Conservation (phyloP, 208 protist genomes). For the Acanthamoeba royreba region DNA sequence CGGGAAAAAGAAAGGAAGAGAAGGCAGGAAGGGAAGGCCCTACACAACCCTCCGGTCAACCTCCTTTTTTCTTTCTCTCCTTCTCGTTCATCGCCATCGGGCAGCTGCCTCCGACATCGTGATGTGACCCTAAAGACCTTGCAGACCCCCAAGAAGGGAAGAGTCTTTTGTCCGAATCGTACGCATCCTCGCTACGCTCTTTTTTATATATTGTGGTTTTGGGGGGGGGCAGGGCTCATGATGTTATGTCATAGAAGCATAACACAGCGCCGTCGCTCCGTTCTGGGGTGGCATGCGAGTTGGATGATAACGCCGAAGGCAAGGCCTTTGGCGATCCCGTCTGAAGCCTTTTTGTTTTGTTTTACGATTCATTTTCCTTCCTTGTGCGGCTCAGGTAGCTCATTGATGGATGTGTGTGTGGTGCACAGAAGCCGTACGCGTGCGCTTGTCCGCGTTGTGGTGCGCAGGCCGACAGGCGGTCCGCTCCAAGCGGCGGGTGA, state of each 20-base stretch:
- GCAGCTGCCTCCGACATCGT: background rate
- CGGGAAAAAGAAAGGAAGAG: background rate
- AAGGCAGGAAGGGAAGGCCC: background rate
- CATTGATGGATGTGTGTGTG: too few species aligned
- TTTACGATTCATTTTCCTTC: background rate
- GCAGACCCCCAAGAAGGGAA: too few species aligned
- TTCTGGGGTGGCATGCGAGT: background rate
- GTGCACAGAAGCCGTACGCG: too few species aligned
- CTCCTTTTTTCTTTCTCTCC: background rate
- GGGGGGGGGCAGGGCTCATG: background rate
- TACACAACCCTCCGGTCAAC: background rate
- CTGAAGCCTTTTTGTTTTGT: background rate
- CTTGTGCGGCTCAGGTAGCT: too few species aligned
- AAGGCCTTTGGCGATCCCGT: constrained; percentile 2
- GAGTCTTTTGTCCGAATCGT: too few species aligned
- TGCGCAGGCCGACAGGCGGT: too few species aligned
- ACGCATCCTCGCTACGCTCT: background rate
- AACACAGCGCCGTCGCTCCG: background rate
- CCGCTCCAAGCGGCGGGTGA: too few species aligned
- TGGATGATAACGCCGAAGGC: constrained; percentile 29
- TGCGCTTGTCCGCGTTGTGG: too few species aligned
- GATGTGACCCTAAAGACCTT: background rate
- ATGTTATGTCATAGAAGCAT: constrained; percentile 43
- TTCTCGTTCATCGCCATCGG: background rate
- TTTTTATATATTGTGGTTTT: background rate